These are phyloP conservation scores for Onygena corvina DNA, from an alignment of 2,329 filamentous ascomycete genomes.

Conservation along the genomic window DNA sequence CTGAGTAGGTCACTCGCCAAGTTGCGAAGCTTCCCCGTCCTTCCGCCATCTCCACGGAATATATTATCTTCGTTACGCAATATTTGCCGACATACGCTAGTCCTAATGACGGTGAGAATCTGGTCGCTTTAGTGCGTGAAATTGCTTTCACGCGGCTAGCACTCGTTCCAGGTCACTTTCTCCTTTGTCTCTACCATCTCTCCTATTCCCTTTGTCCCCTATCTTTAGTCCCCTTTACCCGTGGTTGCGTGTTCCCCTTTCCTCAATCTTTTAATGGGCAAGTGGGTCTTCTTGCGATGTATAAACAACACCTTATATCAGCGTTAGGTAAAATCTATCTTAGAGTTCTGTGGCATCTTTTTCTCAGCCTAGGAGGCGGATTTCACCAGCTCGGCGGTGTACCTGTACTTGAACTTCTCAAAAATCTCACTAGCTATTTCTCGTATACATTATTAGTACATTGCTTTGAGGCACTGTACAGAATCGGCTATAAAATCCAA, in stretches of 20 bases:
- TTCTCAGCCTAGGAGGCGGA: background rate
- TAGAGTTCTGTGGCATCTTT: conserved; percentile 6
- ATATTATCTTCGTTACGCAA: background rate
- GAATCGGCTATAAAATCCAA: too few species aligned
- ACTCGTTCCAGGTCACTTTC: conserved; percentile 1
- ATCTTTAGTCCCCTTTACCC: background rate
- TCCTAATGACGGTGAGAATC: conserved; percentile 1
- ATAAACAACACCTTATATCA: conserved; percentile 6
- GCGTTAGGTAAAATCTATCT: conserved; percentile 7
- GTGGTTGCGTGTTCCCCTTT: background rate
- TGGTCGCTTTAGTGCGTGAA: background rate
- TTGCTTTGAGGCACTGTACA: background rate
- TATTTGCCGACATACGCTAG: background rate
- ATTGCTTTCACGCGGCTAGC: background rate
- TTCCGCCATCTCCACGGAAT: background rate
- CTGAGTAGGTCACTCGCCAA: conserved; percentile 47
- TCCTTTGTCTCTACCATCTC: too few species aligned
- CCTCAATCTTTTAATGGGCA: background rate
- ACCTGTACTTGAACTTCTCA: background rate
- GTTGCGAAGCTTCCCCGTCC: background rate
- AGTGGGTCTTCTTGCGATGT: conserved; percentile 5
- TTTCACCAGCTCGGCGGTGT: conserved; percentile 2
- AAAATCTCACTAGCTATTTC: background rate
- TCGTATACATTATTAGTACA: background rate
- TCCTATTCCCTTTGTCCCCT: background rate